Evolutionary conservation across 2,329 filamentous ascomycete species (phyloP), one percentile per base, ranked within the genome.

Genomic region (Monilinia laxa): DNA sequence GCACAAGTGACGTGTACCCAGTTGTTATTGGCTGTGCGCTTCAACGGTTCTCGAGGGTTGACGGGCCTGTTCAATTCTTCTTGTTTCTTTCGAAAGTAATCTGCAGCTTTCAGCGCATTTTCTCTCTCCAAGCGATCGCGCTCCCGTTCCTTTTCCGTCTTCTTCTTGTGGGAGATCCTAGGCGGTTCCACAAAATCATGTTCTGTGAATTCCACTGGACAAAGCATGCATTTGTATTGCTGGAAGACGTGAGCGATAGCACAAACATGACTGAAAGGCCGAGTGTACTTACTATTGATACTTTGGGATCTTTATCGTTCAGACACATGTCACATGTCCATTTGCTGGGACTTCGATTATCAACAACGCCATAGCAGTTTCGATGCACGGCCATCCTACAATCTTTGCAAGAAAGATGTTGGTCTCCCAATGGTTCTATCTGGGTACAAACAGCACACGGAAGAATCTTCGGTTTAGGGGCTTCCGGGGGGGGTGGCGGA

Each of bases 1-100:
- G 95, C 93, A 75, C 95, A 99, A 49, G 90, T 89, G 38, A 98
- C 92, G 76, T 99, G 95, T 20, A 97, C 92, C 95, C 95, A 99
- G 75, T 98, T 98, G 79, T 98, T 98, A 76, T 96, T 93, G 4
- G 90, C 91, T 0, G 95, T 99, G 59, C 92, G 87, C 80, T 99
- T 99, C 70, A 99, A 81, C 4, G 95, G 90, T 76, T 98, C 95
- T 58, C 95, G 87, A 35, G 95, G 95, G 70, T 92, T 86, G 47
- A 90, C 79, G 1, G 95, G 94, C 58, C 93, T 90, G 72, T 93
- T 92, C 73, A 90, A 87, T 68, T 94, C 90, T 75, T 92, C 87
- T 78, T 99, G 94, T 75, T 87, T 89, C 76, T 90, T 90, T 52
- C 87, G 87, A 77, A 96, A 97, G 66, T 88, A 88, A n/a, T 94